These are phyloP conservation scores for Ganoderma sinense DNA, from an alignment of 1,284 basidiomycete species.

Conservation along the genomic window DNA sequence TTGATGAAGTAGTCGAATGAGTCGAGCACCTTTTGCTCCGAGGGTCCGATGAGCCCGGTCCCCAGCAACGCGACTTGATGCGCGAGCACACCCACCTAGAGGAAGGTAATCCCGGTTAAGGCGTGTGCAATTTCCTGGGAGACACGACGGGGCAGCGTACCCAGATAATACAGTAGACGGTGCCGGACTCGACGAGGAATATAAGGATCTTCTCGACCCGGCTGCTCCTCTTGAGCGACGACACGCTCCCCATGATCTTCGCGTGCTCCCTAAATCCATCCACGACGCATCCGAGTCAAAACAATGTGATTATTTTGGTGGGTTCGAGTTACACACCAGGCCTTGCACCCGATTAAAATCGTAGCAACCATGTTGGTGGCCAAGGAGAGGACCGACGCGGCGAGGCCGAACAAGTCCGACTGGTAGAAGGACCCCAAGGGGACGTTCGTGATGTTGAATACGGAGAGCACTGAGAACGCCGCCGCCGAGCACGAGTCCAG, in stretches of 20 bases:
- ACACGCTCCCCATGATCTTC: conserved; percentile 2
- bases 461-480: neutral
- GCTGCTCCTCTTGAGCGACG: conserved; percentile 6
- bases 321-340: neutral
- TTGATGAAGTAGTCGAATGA: conserved; percentile 12
- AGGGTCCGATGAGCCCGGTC: neutral
- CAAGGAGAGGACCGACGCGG: neutral
- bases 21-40: neutral
- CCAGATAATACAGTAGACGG: conserved; percentile 13
- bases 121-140: too few relatives aligned
- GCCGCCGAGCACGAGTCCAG: neutral
- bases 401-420: neutral
- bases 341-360: neutral
- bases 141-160: too few relatives aligned
- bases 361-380: neutral
- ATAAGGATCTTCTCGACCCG: conserved; percentile 9
- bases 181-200: conserved; percentile 14
- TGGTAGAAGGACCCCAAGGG: neutral
- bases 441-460: neutral
- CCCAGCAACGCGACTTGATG: conserved; percentile 9
- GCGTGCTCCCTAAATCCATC: conserved; percentile 5
- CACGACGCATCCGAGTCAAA: too few relatives aligned
- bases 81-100: conserved; percentile 2
- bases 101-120: neutral
- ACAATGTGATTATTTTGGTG: too few relatives aligned